Base-by-base conservation (phyloP, 495 filamentous ascomycete genomes). In the Neurospora sp. region DNA sequence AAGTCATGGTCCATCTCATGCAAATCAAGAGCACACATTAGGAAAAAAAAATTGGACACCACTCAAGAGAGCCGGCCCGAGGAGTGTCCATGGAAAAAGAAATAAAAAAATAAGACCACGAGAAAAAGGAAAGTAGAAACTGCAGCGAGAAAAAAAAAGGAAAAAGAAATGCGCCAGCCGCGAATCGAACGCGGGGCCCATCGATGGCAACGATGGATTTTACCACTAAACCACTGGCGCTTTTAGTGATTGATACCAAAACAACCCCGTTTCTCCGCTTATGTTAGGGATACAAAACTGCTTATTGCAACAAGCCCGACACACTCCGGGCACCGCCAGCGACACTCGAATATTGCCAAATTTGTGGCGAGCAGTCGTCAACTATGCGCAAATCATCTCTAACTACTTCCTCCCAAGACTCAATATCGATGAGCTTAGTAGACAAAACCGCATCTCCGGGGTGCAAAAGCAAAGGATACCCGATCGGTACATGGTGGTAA, bases 241-340 rank as follows among this genome's bases (percentile, higher is more conserved):
- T 35, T 14, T 62, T 62, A 9, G 5, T 35, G 1, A 62, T 62
- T 6, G 12, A 62, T 35, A 62, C 0, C 0, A 1, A 4, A 62
- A 12, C 0, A 0, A 0, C 0, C 2, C 20, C 0, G 2, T 5
- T 6, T 12, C 1, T 54, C 10, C 0, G 1, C 46, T 6, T 27
- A 54, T 54, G 4, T 0, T 1, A 7, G 20, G 5, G 20, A 14
- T 7, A 0, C 20, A 12, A 12, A 6, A 6, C 0, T 12, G 20
- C 10, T 27, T 54, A 5, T 5, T 14, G 5, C 20, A 59, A 59
- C 20, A 59, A 59, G 20, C 23, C 20, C 7, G 48, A 59, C 20
- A 59, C 44, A 7, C 48, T 54, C 48, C 48, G 4, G 48, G 48
- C 48, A 59, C 27, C 20, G 3, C 23, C 48, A 27, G 11, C 48